phyloP scores from a whole-genome alignment of 306 rosid species.

The Mimosa bimucronata region DNA sequence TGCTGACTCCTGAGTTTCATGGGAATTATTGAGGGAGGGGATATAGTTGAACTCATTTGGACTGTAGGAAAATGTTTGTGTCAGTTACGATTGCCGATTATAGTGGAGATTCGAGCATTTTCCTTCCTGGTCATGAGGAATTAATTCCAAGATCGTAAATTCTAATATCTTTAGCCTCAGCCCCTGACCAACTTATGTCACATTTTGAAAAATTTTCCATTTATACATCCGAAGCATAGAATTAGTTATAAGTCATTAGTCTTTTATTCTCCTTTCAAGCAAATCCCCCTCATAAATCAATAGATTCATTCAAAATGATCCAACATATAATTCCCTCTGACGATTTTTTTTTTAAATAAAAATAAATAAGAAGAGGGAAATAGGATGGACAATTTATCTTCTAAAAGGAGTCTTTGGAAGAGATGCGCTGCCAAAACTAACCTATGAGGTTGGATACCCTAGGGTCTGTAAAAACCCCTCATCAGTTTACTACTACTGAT shows the following conservation, averaged over 20 bases:
- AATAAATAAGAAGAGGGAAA: not conserved
- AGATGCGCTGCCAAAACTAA: not conserved
- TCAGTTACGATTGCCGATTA: not conserved
- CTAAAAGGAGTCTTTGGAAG: not conserved
- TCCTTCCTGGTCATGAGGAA: not conserved
- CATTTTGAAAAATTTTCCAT: not conserved
- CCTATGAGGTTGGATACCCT: not conserved
- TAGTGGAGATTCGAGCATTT: slow-evolving; percentile 7
- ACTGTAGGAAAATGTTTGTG: not conserved
- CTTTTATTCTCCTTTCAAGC: not conserved
- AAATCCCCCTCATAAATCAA: not conserved
- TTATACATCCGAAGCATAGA: not conserved
- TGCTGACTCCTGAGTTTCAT: not conserved
- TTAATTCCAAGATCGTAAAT: not conserved
- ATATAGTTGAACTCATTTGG: not conserved
- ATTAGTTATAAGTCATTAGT: slow-evolving; percentile 13
- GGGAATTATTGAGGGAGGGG: not conserved
- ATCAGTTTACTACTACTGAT: not conserved
- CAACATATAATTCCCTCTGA: not conserved
- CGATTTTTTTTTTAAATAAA: not conserved
- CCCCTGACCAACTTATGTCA: not conserved
- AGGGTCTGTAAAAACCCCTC: not conserved
- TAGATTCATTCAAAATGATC: slow-evolving; percentile 7
- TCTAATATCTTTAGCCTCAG: not conserved
- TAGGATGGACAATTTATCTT: not conserved